Evolutionary conservation across 1,284 basidiomycete genomes (phyloP), one percentile per base, ranked within the genome.

Genomic region (Cutaneotrichosporon sp.): DNA sequence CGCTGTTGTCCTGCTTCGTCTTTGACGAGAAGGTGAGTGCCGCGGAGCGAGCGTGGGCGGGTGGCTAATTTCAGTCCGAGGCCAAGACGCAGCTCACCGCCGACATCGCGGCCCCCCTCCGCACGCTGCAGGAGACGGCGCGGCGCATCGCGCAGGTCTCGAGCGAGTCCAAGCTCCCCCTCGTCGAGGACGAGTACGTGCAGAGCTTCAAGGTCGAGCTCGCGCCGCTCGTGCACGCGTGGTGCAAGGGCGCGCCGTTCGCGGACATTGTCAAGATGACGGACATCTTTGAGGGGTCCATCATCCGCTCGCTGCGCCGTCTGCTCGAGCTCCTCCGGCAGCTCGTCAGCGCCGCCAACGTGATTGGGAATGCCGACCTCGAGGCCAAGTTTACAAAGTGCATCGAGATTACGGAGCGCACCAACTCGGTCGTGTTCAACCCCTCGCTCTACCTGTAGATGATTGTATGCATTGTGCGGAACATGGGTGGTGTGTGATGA

Each of bases 181-280:
- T 99, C 42, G 87, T 91, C 58, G 95, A 99, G 78, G 90, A 97
- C 61, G 92, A 97, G 66, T 99, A 99, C 75, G 92, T 99, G 2
- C 84, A 97, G 67, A 90, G 89, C 18, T 99, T 99, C 87, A 97
- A 97, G 79, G 92, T 97, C 29, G 95, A 98, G 75, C 86, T 99
- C 62, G 98, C 98, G 92, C 95, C 98, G 69, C 90, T 90, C 5
- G 95, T 99, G 22, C 84, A 95, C 61, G 90, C 94, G 70, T 99
- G 97, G 97, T 99, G 95, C 81, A 87, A 92, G 34, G 97, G 97
- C 1, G 91, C 92, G n/a, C 91, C 91, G 34, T 99, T 99, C 80
- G 83, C 90, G 1, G 95, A 99, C 43, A 94, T 97, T 63, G 94
- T 91, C 85, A 97, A 97, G 86, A 56, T 91, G 58, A 53, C 95